A percentile compares a stretch with the other conserved stretches of the same genome.
These are phyloP conservation scores for Apiospora aurea DNA, from an alignment of 2,329 filamentous ascomycete genomes.

Conservation along the genomic window DNA sequence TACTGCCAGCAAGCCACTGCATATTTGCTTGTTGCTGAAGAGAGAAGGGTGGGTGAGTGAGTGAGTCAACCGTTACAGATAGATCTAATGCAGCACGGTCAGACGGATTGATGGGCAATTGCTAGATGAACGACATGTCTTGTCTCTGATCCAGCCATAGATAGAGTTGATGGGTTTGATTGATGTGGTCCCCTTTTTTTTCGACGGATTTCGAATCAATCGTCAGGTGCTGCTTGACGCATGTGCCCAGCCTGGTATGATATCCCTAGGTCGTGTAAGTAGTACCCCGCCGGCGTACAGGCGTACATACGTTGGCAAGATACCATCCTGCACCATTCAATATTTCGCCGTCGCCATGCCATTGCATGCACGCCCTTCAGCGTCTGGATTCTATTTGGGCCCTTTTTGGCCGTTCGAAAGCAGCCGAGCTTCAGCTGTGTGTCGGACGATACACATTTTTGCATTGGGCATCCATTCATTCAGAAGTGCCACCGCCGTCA, in stretches of 20 bases:
- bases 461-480: neutral
- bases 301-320: neutral
- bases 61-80: conserved; percentile 9
- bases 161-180: conserved; percentile 1
- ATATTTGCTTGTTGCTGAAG: neutral
- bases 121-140: neutral
- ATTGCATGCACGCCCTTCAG: neutral
- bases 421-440: neutral
- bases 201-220: neutral
- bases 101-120: neutral
- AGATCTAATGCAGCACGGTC: neutral
- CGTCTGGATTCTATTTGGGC: neutral
- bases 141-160: neutral
- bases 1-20: neutral
- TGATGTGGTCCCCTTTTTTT: neutral
- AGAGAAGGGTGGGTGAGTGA: neutral
- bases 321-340: conserved; percentile 10
- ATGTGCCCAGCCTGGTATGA: neutral
- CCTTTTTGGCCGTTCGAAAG: neutral
- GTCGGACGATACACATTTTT: neutral
- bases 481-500: neutral
- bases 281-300: conserved; percentile 7
- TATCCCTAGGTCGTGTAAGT: neutral
- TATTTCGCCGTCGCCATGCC: neutral
- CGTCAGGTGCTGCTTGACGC: neutral